phyloP scores from a whole-genome alignment of 2,329 filamentous ascomycete genomes.

The Colletotrichum siamense region DNA sequence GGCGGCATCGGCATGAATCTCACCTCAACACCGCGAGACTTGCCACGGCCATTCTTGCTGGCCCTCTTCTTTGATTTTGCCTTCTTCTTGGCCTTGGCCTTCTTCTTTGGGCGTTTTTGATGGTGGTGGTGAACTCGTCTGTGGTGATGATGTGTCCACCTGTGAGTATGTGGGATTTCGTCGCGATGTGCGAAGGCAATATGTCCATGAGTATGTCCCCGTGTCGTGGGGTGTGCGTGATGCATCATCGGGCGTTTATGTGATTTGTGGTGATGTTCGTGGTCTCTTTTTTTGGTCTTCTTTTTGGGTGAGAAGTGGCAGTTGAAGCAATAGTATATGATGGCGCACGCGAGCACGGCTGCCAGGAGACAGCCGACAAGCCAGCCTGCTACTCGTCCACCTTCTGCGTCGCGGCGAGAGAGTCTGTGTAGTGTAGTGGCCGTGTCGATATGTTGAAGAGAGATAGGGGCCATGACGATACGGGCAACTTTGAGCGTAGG shows the following conservation, averaged over 20 bases:
- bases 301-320: not conserved
- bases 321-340: slow-evolving; percentile 11
- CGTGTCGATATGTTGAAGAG: not conserved
- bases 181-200: not conserved
- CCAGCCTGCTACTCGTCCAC: slow-evolving; percentile 5
- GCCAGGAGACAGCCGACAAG: slow-evolving; percentile 15
- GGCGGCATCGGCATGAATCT: slow-evolving; percentile 7
- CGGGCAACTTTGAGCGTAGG: not conserved
- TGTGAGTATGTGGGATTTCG: not conserved
- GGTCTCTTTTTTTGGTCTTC: not conserved
- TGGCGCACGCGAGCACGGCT: not conserved
- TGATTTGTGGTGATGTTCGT: not conserved
- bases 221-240: not conserved
- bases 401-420: not conserved
- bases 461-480: not conserved
- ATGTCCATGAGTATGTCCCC: not conserved
- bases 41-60: not conserved
- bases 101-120: not conserved
- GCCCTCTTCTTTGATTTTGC: not conserved
- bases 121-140: not conserved
- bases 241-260: not conserved
- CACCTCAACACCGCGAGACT: not conserved
- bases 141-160: slow-evolving; percentile 8
- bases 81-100: not conserved
- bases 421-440: not conserved